phyloP scores from a whole-genome alignment of 306 rosid species.

The Vigna mungo region DNA sequence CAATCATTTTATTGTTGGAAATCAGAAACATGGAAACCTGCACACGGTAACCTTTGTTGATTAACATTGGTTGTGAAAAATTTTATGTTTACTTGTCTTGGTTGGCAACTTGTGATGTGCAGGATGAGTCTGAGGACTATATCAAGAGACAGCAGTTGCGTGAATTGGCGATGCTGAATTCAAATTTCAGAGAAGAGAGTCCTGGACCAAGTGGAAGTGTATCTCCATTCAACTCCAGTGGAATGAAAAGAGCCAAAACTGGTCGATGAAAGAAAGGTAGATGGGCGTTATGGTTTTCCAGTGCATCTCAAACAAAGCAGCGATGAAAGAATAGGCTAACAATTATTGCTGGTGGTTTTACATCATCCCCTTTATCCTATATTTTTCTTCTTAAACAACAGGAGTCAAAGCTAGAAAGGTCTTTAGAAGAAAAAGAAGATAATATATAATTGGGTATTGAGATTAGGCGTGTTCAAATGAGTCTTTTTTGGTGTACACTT shows the following conservation, averaged over 20 bases:
- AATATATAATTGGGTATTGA: slow-evolving; percentile 56
- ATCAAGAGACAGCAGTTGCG: slow-evolving; percentile 90
- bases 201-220: slow-evolving; percentile 88
- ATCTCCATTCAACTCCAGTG: slow-evolving; percentile 90
- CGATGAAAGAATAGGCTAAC: slow-evolving; percentile 62
- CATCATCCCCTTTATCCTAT: slow-evolving; percentile 34
- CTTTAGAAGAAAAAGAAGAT: slow-evolving; percentile 27
- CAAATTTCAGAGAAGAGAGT: slow-evolving; percentile 88
- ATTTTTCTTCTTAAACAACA: slow-evolving; percentile 45
- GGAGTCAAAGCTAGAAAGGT: slow-evolving; percentile 32
- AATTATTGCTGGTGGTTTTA: slow-evolving; percentile 51
- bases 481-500: slow-evolving; percentile 51
- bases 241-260: slow-evolving; percentile 95
- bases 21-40: slow-evolving; percentile 13
- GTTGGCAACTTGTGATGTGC: slow-evolving; percentile 43
- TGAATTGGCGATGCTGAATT: slow-evolving; percentile 86
- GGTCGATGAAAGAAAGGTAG: slow-evolving; percentile 62
- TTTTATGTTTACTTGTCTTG: slow-evolving; percentile 13
- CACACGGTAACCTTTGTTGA: slow-evolving; percentile 2
- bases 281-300: slow-evolving; percentile 23
- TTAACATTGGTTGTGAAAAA: slow-evolving; percentile 21
- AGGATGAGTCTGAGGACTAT: slow-evolving; percentile 91
- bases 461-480: slow-evolving; percentile 59
- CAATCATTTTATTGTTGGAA: slow-evolving; percentile 35
- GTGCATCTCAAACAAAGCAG: slow-evolving; percentile 39